These are phyloP conservation scores for Punica granatum DNA, from an alignment of 345 rosid species.

Conservation along the genomic window DNA sequence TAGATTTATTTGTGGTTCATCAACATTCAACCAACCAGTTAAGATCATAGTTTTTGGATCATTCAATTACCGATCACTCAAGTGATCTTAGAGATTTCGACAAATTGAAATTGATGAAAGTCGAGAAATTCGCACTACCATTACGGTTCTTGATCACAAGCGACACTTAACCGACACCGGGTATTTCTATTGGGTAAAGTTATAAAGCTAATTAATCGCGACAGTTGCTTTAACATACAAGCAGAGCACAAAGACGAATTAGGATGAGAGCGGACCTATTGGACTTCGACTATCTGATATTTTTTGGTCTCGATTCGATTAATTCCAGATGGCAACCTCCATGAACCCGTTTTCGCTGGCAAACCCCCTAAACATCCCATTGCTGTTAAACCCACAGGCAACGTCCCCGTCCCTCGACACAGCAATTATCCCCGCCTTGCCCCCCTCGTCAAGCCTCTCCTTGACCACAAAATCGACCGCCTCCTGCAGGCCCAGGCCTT, in stretches of 20 bases:
- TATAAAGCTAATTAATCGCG: not conserved
- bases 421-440: slow-evolving; percentile 75
- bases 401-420: slow-evolving; percentile 83
- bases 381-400: slow-evolving; percentile 69
- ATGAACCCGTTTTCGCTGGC: slow-evolving; percentile 89
- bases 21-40: too few species aligned
- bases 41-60: too few species aligned
- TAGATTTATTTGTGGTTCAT: too few species aligned
- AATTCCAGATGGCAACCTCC: slow-evolving; percentile 77
- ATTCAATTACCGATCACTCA: too few species aligned
- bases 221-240: not conserved
- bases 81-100: too few species aligned
- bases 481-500: slow-evolving; percentile 63
- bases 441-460: slow-evolving; percentile 66
- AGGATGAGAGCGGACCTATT: not conserved
- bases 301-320: not conserved
- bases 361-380: slow-evolving; percentile 85
- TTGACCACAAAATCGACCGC: slow-evolving; percentile 77
- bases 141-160: not conserved
- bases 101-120: too few species aligned
- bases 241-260: too few species aligned
- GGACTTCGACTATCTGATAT: not conserved
- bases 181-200: not conserved
- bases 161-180: not conserved
- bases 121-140: too few species aligned